Evolutionary conservation across 2,329 filamentous ascomycete genomes (phyloP).

Genomic region (Penicillium brasilianum): DNA sequence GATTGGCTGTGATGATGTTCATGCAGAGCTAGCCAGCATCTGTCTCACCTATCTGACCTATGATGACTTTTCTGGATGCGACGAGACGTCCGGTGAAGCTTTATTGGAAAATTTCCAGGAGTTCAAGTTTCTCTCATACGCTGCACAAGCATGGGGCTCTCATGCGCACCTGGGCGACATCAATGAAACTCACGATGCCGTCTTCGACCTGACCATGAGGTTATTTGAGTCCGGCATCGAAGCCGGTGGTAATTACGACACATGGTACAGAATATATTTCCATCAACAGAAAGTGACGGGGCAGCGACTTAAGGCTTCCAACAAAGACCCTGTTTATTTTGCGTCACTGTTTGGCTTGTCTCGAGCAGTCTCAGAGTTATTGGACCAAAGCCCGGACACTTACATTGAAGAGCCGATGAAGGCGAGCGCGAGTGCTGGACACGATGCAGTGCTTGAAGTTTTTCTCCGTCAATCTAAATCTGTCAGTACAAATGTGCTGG

Average conservation of each 20-base stretch:
- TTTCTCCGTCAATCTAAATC: not conserved
- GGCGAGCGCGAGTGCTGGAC: not conserved
- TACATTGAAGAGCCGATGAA: not conserved
- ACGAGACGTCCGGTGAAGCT: not conserved
- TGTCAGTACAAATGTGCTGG: not conserved
- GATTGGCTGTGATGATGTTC: not conserved
- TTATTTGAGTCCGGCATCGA: not conserved
- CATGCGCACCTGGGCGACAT: not conserved
- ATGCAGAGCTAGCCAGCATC: conserved; percentile 2
- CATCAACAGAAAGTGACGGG: not conserved
- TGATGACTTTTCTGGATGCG: not conserved
- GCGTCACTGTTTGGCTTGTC: not conserved
- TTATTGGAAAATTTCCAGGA: not conserved
- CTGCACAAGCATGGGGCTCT: not conserved
- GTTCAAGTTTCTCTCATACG: not conserved
- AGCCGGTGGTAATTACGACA: not conserved
- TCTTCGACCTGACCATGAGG: conserved; percentile 2
- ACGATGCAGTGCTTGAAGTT: not conserved
- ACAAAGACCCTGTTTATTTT: not conserved
- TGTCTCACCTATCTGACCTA: not conserved
- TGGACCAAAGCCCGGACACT: not conserved
- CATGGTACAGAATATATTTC: not conserved
- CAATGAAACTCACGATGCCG: not conserved
- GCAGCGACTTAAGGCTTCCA: not conserved
- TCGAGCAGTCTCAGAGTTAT: not conserved